Evolutionary conservation across 352 stramenopile species (phyloP).

Genomic region (Salisapilia sapeloensis): DNA sequence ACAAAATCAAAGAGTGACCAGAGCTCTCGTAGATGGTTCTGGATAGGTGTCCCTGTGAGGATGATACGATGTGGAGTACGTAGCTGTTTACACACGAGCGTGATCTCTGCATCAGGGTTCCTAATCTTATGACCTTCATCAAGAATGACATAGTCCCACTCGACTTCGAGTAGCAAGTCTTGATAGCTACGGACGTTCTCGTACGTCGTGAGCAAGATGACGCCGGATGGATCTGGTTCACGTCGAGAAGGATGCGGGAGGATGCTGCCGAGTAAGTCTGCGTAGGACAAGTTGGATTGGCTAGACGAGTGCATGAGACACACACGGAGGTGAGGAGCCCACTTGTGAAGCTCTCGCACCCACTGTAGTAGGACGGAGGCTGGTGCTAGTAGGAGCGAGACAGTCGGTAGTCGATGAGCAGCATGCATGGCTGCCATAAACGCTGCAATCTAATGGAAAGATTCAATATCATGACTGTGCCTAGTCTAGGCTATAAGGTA

Average conservation of each 20-base stretch:
- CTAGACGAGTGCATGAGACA: constrained; percentile 81
- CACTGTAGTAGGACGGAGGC: constrained; percentile 93
- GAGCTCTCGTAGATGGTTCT: constrained; percentile 93
- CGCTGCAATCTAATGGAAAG: too few species aligned
- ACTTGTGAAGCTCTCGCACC: constrained; percentile 90
- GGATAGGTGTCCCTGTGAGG: constrained; percentile 83
- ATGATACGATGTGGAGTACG: constrained; percentile 84
- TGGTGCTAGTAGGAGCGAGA: constrained; percentile 90
- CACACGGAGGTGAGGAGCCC: constrained; percentile 78
- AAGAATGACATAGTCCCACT: constrained; percentile 96
- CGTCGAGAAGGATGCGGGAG: too few species aligned
- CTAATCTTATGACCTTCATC: constrained; percentile 98
- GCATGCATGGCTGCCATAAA: constrained; percentile 65
- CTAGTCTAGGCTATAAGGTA: too few species aligned
- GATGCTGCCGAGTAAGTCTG: background rate
- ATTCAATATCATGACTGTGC: too few species aligned
- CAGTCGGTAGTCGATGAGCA: constrained; percentile 28
- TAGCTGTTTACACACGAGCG: constrained; percentile 87
- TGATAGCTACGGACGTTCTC: constrained; percentile 88
- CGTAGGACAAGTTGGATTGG: too few species aligned
- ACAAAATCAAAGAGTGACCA: constrained; percentile 99
- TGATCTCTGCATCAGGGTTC: constrained; percentile 96
- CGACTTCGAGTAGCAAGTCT: constrained; percentile 76
- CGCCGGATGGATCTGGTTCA: too few species aligned
- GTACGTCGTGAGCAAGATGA: constrained; percentile 94